Conservation (phyloP, 2,329 filamentous ascomycete species). For the Colletotrichum camelliae region DNA sequence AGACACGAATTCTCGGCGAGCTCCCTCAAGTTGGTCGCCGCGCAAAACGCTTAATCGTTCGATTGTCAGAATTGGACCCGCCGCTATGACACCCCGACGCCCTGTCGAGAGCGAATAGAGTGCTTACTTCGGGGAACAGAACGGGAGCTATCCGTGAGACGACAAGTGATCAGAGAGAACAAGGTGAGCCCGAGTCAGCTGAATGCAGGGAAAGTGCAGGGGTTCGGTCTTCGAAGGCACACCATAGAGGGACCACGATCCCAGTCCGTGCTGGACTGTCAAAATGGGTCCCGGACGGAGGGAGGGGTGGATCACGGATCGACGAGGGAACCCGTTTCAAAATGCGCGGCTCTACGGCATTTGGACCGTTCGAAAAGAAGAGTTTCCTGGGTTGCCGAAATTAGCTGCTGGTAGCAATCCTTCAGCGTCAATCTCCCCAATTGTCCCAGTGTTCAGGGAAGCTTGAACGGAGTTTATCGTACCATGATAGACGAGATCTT, state of each 20-base stretch:
- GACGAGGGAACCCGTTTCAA: neutral
- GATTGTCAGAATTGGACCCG: neutral
- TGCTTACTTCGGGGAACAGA: neutral
- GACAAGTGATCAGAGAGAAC: neutral
- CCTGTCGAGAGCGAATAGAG: neutral
- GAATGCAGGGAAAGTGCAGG: neutral
- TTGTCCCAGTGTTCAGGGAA: neutral
- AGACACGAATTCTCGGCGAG: neutral
- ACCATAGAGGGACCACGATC: neutral
- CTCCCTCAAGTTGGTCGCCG: neutral
- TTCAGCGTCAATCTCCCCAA: neutral
- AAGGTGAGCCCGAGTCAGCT: neutral
- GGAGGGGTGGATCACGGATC: neutral
- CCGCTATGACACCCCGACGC: neutral
- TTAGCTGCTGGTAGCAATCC: neutral
- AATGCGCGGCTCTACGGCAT: neutral
- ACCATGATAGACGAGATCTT: neutral
- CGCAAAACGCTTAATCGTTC: neutral
- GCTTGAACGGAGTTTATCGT: neutral
- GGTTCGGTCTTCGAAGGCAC: too few relatives aligned
- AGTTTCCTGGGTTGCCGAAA: neutral
- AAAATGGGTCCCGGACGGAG: neutral
- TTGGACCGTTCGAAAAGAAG: neutral
- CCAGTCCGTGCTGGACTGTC: neutral
- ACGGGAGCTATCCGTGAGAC: neutral